A percentile compares a stretch with the other conserved stretches of the same genome.
phyloP scores from a whole-genome alignment of 352 stramenopile genomes.

The Phytophthora quininea region DNA sequence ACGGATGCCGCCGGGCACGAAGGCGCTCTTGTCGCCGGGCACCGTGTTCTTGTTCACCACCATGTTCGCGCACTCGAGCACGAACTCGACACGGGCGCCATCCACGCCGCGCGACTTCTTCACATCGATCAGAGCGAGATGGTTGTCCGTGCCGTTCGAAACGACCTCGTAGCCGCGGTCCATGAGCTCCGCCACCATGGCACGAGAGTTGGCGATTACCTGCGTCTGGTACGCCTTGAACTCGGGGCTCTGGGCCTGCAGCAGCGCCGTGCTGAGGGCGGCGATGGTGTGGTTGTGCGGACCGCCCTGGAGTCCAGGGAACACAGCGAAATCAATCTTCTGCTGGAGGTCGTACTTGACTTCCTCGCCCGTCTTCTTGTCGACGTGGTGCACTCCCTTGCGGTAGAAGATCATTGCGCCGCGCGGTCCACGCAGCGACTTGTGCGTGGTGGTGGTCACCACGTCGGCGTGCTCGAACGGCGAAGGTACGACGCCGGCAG shows the following conservation, averaged over 20 bases:
- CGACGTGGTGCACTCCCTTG: slow-evolving; percentile 92
- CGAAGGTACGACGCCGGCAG: slow-evolving; percentile 94
- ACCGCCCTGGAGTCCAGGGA: slow-evolving; percentile 98
- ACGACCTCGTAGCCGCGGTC: slow-evolving; percentile 96
- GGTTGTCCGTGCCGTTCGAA: slow-evolving; percentile 98
- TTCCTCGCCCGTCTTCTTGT: slow-evolving; percentile 95
- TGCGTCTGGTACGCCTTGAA: slow-evolving; percentile 99
- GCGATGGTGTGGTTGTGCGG: slow-evolving; percentile 99
- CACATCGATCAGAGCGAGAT: slow-evolving; percentile 97
- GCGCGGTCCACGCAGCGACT: slow-evolving; percentile 97
- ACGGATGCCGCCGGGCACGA: slow-evolving; percentile 97
- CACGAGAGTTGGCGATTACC: slow-evolving; percentile 91
- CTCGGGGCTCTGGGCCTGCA: slow-evolving; percentile 94
- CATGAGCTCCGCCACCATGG: slow-evolving; percentile 90
- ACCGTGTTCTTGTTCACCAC: slow-evolving; percentile 99
- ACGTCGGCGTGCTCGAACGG: slow-evolving; percentile 99
- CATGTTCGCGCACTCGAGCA: slow-evolving; percentile 97
- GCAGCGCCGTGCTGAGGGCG: slow-evolving; percentile 97
- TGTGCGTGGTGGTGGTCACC: slow-evolving; percentile 99
- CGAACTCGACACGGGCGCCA: slow-evolving; percentile 95
- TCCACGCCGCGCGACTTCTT: slow-evolving; percentile 95
- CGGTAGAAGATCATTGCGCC: slow-evolving; percentile 99
- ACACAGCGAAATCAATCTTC: slow-evolving; percentile 99
- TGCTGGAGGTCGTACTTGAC: slow-evolving; percentile 96
- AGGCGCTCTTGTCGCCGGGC: slow-evolving; percentile 96